These are phyloP conservation scores for Lactarius hatsudake DNA, from an alignment of 768 basidiomycete genomes.

Conservation along the genomic window DNA sequence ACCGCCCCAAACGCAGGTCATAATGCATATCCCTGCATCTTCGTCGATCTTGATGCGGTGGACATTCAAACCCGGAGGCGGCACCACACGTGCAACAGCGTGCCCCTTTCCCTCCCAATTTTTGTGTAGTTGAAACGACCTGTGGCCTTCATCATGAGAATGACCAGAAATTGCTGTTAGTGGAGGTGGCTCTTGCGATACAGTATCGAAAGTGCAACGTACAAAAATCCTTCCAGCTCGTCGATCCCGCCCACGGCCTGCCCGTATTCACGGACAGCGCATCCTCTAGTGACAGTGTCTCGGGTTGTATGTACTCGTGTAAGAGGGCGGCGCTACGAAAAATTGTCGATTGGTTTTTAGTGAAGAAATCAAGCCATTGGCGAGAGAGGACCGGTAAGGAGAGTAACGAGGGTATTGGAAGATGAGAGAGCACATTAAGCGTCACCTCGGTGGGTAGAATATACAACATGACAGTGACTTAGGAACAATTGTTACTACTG, in stretches of 20 bases:
- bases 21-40: conserved; percentile 53
- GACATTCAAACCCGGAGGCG: conserved; percentile 39
- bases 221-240: conserved; percentile 64
- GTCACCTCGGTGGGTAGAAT: conserved; percentile 57
- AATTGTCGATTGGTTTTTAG: conserved; percentile 47
- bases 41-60: conserved; percentile 81
- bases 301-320: conserved; percentile 45
- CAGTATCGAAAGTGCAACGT: conserved; percentile 28
- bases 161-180: background rate
- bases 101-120: conserved; percentile 56
- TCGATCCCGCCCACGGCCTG: conserved; percentile 39
- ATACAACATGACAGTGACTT: conserved; percentile 35
- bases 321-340: conserved; percentile 56
- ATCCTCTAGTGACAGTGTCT: conserved; percentile 33
- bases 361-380: conserved; percentile 47
- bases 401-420: conserved; percentile 47
- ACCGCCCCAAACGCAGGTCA: conserved; percentile 54
- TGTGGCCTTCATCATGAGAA: conserved; percentile 40
- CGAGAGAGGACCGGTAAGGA: conserved; percentile 41
- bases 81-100: conserved; percentile 39
- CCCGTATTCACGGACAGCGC: conserved; percentile 34
- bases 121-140: conserved; percentile 43
- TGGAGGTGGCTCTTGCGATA: background rate
- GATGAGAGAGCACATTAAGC: conserved; percentile 47
- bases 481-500: background rate